Percentiles rank a stretch among this genome's conserved stretches.
Evolutionary conservation across 1,139 yeast species (phyloP).

Genomic region (Hemisphaericaspora xylofermentans): DNA sequence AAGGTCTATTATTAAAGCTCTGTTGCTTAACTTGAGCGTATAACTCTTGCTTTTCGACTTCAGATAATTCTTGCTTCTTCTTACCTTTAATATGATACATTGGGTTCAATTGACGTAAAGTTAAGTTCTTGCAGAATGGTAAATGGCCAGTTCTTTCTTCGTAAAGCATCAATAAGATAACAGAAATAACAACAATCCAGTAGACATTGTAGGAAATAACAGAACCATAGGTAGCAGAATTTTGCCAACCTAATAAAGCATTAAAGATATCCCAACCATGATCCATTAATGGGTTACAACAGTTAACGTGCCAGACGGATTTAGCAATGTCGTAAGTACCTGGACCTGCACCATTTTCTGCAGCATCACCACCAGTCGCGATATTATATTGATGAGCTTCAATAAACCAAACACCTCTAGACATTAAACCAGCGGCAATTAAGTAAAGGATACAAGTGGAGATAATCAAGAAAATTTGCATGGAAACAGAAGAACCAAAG

Average conservation of each 20-base stretch:
- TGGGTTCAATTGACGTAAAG: slow-evolving; percentile 62
- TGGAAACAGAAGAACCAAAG: slow-evolving; percentile 72
- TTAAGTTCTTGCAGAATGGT: slow-evolving; percentile 46
- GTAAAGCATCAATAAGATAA: slow-evolving; percentile 57
- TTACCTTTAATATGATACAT: slow-evolving; percentile 68
- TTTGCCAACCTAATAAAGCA: slow-evolving; percentile 36
- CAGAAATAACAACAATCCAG: slow-evolving; percentile 65
- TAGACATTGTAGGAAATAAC: slow-evolving; percentile 80
- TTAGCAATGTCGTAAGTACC: slow-evolving; percentile 80
- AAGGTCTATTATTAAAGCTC: slow-evolving; percentile 7
- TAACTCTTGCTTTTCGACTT: slow-evolving; percentile 53
- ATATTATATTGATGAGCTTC: slow-evolving; percentile 64
- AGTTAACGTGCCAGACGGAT: slow-evolving; percentile 90
- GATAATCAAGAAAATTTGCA: slow-evolving; percentile 75
- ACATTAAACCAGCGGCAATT: slow-evolving; percentile 84
- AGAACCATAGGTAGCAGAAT: slow-evolving; percentile 78
- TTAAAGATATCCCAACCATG: slow-evolving; percentile 94
- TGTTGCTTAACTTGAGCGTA: slow-evolving; percentile 32
- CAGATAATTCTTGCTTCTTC: slow-evolving; percentile 58
- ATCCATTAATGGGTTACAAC: slow-evolving; percentile 87
- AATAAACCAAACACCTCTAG: slow-evolving; percentile 87
- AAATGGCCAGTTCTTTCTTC: slow-evolving; percentile 60
- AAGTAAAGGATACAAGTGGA: slow-evolving; percentile 83
- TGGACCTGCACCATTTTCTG: slow-evolving; percentile 87
- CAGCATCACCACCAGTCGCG: slow-evolving; percentile 82